These are phyloP conservation scores for Theobroma cacao DNA, from an alignment of 345 rosid species.

Conservation along the genomic window DNA sequence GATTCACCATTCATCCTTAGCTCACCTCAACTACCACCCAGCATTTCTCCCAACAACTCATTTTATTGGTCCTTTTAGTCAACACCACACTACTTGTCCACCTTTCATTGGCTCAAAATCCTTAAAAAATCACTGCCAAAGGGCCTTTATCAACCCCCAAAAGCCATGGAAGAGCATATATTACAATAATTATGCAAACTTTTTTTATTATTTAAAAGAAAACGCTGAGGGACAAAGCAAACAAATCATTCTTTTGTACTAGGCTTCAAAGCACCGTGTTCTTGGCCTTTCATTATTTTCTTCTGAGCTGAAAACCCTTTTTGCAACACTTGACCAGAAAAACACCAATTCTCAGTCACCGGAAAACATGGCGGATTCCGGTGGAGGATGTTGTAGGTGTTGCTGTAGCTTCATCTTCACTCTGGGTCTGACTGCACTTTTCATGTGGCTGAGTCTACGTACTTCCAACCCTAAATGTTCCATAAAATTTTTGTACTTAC, in stretches of 20 bases:
- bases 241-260: not conserved
- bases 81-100: not conserved
- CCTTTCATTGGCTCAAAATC: not conserved
- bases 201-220: not conserved
- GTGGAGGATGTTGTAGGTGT: constrained; percentile 37
- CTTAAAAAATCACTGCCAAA: not conserved
- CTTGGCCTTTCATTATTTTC: not conserved
- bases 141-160: not conserved
- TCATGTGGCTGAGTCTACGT: constrained; percentile 78
- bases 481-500: constrained; percentile 46
- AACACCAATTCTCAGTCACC: not conserved
- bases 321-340: constrained; percentile 3
- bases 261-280: not conserved
- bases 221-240: not conserved
- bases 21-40: too few relatives aligned
- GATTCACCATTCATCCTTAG: too few relatives aligned
- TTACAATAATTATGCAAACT: not conserved
- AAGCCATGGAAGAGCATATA: not conserved
- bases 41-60: too few relatives aligned
- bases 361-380: constrained; percentile 31
- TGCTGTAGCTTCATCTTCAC: constrained; percentile 58
- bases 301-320: not conserved
- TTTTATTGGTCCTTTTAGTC: too few relatives aligned
- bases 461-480: constrained; percentile 52
- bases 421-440: constrained; percentile 56